A percentile compares a stretch with the other conserved stretches of the same genome.
Conservation (phyloP, 2,329 filamentous ascomycete species). For the Pseudogymnoascus sp. region DNA sequence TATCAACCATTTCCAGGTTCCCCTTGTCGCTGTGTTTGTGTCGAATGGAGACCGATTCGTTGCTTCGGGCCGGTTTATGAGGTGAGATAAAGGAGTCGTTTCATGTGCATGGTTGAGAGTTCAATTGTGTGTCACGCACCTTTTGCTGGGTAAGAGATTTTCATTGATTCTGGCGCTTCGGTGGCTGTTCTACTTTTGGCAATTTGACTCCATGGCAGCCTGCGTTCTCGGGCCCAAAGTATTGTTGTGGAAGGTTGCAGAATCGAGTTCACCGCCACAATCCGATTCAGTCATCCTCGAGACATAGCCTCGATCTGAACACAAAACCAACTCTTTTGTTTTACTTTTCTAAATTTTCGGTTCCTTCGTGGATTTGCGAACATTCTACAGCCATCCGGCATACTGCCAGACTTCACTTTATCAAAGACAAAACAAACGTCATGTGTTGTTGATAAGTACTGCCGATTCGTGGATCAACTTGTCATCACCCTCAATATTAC, state of each 20-base stretch:
- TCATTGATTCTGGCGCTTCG: neutral
- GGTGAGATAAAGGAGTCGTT: neutral
- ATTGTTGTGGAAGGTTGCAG: conserved; percentile 6
- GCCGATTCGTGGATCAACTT: conserved; percentile 2
- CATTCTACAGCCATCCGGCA: neutral
- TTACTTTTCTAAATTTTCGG: neutral
- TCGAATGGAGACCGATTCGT: neutral
- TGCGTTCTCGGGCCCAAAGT: neutral
- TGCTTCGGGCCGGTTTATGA: neutral
- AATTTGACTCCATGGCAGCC: neutral
- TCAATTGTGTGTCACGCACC: neutral
- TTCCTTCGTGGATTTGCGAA: neutral
- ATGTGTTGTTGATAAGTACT: neutral
- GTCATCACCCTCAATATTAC: conserved; percentile 4
- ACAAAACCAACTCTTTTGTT: neutral
- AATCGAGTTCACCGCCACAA: conserved; percentile 1
- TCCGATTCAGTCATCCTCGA: neutral
- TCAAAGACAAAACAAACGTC: neutral
- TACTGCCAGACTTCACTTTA: neutral
- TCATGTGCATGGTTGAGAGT: neutral
- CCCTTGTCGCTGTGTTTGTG: neutral
- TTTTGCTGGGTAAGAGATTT: neutral
- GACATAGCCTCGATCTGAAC: neutral
- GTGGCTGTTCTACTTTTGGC: neutral
- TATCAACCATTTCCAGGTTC: conserved; percentile 6